Percentiles rank a stretch among this genome's conserved stretches.
phyloP scores from a whole-genome alignment of 78 protist species.

The Dictyostelium intermedium region DNA sequence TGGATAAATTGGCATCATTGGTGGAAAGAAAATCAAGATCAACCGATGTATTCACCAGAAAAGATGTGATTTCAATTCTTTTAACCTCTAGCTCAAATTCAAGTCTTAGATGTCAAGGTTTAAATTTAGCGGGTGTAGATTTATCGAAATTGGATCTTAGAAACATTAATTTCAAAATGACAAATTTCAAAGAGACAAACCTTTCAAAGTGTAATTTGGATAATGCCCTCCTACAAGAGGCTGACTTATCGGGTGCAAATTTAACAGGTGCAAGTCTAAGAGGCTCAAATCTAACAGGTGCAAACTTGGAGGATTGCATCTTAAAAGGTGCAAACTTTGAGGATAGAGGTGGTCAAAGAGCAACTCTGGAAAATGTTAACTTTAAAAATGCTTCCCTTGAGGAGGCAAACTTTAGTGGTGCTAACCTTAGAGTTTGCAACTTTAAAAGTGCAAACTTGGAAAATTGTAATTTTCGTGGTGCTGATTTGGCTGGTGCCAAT shows the following conservation, averaged over 20 bases:
- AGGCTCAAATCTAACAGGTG: conserved; percentile 77
- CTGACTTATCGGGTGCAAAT: conserved; percentile 68
- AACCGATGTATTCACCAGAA: conserved; percentile 51
- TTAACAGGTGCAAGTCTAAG: conserved; percentile 57
- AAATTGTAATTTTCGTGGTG: conserved; percentile 85
- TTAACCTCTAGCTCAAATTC: conserved; percentile 73
- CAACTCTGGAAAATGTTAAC: conserved; percentile 72
- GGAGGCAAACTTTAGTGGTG: conserved; percentile 83
- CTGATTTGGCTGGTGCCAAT: conserved; percentile 84
- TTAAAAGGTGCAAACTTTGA: conserved; percentile 79
- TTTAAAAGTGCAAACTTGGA: conserved; percentile 73
- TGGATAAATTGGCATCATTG: conserved; percentile 55
- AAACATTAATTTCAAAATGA: conserved; percentile 85
- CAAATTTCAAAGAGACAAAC: conserved; percentile 75
- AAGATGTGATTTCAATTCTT: conserved; percentile 80
- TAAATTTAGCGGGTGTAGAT: conserved; percentile 78
- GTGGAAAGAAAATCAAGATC: conserved; percentile 39
- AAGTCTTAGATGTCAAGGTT: conserved; percentile 81
- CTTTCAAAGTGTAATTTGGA: conserved; percentile 77
- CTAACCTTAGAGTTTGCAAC: conserved; percentile 78
- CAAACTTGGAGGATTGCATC: conserved; percentile 51
- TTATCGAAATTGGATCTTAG: conserved; percentile 76
- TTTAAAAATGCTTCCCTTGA: conserved; percentile 70
- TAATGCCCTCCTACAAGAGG: conserved; percentile 74
- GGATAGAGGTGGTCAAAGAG: conserved; percentile 84